A percentile compares a stretch with the other conserved stretches of the same genome.
These are phyloP conservation scores for Gloeopeniophorella convolvens DNA, from an alignment of 768 basidiomycete genomes.

Conservation along the genomic window DNA sequence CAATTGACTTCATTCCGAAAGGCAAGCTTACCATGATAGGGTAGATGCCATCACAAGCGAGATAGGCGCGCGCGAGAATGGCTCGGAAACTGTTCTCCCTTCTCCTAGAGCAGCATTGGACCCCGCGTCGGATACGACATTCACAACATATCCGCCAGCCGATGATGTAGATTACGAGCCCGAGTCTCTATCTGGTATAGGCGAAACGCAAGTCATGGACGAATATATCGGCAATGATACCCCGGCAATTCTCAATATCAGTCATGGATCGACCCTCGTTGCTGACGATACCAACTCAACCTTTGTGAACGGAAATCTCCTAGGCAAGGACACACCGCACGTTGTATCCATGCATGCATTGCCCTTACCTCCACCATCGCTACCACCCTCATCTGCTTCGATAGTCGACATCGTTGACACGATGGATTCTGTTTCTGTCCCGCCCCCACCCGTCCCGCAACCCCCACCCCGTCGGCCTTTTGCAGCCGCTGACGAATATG, in stretches of 20 bases:
- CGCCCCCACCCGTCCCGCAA: background rate
- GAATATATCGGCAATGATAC: background rate
- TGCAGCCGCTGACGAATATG: background rate
- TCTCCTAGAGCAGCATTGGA: background rate
- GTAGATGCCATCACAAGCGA: slow-evolving; percentile 34
- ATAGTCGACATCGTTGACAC: background rate
- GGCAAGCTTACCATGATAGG: slow-evolving; percentile 33
- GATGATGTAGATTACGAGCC: background rate
- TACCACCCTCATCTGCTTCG: background rate
- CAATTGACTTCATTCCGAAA: background rate
- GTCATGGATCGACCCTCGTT: slow-evolving; percentile 9
- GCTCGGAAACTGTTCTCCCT: background rate
- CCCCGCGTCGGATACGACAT: background rate
- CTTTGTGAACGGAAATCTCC: background rate
- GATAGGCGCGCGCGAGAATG: slow-evolving; percentile 23
- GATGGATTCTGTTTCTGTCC: background rate
- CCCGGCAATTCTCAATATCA: background rate
- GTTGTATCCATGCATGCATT: no score
- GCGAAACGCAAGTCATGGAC: slow-evolving; percentile 3
- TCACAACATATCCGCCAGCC: background rate
- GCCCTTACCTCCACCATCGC: background rate
- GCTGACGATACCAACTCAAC: background rate
- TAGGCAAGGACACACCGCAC: no score
- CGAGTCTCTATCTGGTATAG: background rate
- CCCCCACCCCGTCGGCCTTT: background rate